These are phyloP conservation scores for Ambispora gerdemannii DNA, from an alignment of 192 early-diverging fungal species.

Conservation along the genomic window DNA sequence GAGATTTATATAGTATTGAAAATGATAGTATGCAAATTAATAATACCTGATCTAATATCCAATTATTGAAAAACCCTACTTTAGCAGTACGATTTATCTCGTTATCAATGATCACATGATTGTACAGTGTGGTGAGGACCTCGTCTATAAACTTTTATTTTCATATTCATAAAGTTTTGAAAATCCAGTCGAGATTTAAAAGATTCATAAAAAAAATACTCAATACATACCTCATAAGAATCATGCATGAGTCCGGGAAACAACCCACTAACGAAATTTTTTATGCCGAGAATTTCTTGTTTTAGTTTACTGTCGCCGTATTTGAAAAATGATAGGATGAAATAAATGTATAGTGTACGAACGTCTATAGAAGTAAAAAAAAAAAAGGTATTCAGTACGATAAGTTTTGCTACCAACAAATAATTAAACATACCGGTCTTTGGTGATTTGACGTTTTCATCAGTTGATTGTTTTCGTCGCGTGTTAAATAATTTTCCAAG, in stretches of 20 bases:
- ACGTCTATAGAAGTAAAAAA: slow-evolving; percentile 48
- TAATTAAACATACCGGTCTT: background rate
- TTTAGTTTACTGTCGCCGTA: slow-evolving; percentile 67
- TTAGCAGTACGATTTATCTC: slow-evolving; percentile 55
- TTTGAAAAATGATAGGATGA: slow-evolving; percentile 76
- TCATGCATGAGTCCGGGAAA: slow-evolving; percentile 69
- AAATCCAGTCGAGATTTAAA: too few species aligned
- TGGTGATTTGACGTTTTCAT: background rate
- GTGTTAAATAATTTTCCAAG: slow-evolving; percentile 41
- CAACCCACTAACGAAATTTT: slow-evolving; percentile 63
- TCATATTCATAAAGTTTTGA: background rate
- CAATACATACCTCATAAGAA: slow-evolving; percentile 54
- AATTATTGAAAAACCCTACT: slow-evolving; percentile 67
- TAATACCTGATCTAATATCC: slow-evolving; percentile 60
- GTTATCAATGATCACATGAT: slow-evolving; percentile 65
- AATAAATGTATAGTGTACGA: slow-evolving; percentile 68
- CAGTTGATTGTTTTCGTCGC: slow-evolving; percentile 36
- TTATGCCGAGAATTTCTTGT: slow-evolving; percentile 67
- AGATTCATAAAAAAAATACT: too few species aligned
- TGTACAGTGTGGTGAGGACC: slow-evolving; percentile 53
- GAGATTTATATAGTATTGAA: too few species aligned
- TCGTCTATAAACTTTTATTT: slow-evolving; percentile 47
- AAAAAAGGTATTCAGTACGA: too few species aligned
- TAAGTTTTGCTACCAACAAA: too few species aligned
- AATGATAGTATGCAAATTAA: too few species aligned